phyloP scores from a whole-genome alignment of 192 early-diverging fungal genomes.

The Linnemannia elongata region DNA sequence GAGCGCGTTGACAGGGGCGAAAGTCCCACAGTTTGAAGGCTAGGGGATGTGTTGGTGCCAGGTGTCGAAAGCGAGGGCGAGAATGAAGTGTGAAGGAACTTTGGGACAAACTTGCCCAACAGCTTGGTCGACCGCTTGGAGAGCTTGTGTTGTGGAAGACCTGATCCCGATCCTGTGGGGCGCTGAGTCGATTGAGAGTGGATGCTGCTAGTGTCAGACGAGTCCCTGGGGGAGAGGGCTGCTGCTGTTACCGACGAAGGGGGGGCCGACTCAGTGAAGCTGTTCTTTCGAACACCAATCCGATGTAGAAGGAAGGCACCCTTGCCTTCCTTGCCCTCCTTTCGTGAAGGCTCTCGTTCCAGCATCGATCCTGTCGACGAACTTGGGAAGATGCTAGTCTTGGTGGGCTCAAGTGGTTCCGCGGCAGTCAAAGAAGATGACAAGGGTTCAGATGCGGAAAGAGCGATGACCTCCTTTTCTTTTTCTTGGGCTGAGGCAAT shows the following conservation, averaged over 20 bases:
- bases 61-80: background rate
- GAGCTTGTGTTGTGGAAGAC: constrained; percentile 2
- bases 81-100: constrained; percentile 36
- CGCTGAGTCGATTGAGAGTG: constrained; percentile 18
- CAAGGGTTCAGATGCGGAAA: too few relatives aligned
- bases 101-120: constrained; percentile 40
- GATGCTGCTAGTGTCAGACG: constrained; percentile 18
- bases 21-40: background rate
- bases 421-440: background rate
- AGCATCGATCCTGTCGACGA: background rate
- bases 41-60: background rate
- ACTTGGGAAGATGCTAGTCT: background rate
- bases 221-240: background rate
- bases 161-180: constrained; percentile 1
- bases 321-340: constrained; percentile 12
- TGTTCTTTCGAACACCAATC: constrained; percentile 45
- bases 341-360: background rate
- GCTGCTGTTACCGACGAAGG: background rate
- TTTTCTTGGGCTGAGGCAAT: background rate
- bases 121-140: constrained; percentile 43
- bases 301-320: constrained; percentile 30
- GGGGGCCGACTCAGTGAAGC: constrained; percentile 19
- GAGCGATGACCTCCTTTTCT: background rate
- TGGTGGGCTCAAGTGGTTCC: background rate
- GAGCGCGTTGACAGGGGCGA: constrained; percentile 30